Percentiles rank a stretch among this genome's conserved stretches.
phyloP scores from a whole-genome alignment of 2,329 filamentous ascomycete species.

The Pleoardoris graminearum region DNA sequence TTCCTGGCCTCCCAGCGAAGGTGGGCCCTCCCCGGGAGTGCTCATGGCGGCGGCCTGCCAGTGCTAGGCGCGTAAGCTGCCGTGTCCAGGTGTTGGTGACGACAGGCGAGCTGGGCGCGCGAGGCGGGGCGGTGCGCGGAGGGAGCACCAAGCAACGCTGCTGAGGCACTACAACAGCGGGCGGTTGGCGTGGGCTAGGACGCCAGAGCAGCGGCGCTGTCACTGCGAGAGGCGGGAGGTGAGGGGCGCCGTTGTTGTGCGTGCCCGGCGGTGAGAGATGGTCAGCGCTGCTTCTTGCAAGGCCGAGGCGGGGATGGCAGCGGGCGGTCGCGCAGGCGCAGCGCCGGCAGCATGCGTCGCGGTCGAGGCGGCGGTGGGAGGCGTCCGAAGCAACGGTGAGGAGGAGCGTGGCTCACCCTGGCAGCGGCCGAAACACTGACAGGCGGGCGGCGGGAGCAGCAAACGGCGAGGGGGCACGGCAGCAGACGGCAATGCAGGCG shows the following conservation, averaged over 20 bases:
- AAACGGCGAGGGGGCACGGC: neutral
- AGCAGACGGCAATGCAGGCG: neutral
- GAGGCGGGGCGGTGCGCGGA: neutral
- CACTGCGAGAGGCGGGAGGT: neutral
- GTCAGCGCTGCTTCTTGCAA: conserved; percentile 2
- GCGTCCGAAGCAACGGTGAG: conserved; percentile 11
- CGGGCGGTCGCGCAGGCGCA: conserved; percentile 8
- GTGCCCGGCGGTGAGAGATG: conserved; percentile 14
- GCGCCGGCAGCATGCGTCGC: conserved; percentile 23
- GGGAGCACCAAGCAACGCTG: neutral
- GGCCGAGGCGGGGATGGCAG: neutral
- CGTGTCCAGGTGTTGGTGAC: conserved; percentile 8
- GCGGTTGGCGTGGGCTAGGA: neutral
- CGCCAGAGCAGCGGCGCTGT: conserved; percentile 1
- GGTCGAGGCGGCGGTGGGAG: conserved; percentile 16
- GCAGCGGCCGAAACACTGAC: conserved; percentile 32
- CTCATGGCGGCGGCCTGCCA: conserved; percentile 37
- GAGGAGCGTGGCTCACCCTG: conserved; percentile 20
- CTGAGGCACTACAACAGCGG: neutral
- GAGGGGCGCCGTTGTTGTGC: conserved; percentile 3
- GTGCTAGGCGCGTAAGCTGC: conserved; percentile 16
- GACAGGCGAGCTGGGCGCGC: conserved; percentile 8
- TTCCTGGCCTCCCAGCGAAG: conserved; percentile 39
- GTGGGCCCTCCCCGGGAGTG: conserved; percentile 42
- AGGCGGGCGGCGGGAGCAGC: conserved; percentile 10